Percentiles rank a stretch among this genome's conserved stretches.
Evolutionary conservation across 805 yeast species (phyloP).

Genomic region (Metschnikowia arizonensis): DNA sequence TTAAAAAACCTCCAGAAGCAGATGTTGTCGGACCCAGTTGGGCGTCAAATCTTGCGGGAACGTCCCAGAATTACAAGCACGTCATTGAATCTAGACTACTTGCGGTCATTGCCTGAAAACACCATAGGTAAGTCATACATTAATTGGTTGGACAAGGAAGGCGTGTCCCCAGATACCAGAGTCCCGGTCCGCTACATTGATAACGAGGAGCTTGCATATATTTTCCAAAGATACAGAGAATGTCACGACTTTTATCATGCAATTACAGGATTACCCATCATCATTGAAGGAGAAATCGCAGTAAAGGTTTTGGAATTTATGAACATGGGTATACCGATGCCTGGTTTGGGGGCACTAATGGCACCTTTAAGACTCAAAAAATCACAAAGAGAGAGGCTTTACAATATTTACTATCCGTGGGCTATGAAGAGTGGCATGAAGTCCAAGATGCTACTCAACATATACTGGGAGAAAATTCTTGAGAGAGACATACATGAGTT

Average conservation of each 20-base stretch:
- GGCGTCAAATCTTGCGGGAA: slow-evolving; percentile 73
- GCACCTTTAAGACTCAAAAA: slow-evolving; percentile 76
- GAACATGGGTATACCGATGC: slow-evolving; percentile 92
- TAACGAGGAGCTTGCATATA: slow-evolving; percentile 85
- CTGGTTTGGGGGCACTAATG: slow-evolving; percentile 85
- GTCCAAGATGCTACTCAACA: slow-evolving; percentile 75
- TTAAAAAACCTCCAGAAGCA: slow-evolving; percentile 57
- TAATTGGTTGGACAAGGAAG: slow-evolving; percentile 78
- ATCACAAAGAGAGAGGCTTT: slow-evolving; percentile 59
- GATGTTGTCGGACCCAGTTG: slow-evolving; percentile 74
- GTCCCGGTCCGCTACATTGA: slow-evolving; percentile 83
- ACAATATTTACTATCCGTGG: slow-evolving; percentile 81
- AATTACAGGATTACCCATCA: slow-evolving; percentile 81
- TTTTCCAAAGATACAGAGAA: slow-evolving; percentile 91
- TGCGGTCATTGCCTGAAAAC: slow-evolving; percentile 57
- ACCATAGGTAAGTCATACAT: slow-evolving; percentile 79
- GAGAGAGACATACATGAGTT: slow-evolving; percentile 69
- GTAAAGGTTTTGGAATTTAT: slow-evolving; percentile 89
- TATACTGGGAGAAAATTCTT: slow-evolving; percentile 86
- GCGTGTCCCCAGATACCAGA: slow-evolving; percentile 91
- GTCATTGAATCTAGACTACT: slow-evolving; percentile 57
- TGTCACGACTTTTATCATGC: slow-evolving; percentile 97
- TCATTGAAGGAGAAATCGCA: slow-evolving; percentile 94
- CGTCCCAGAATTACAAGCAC: slow-evolving; percentile 79
- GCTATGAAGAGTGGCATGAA: slow-evolving; percentile 68